Percentiles rank a stretch among this genome's conserved stretches.
phyloP scores from a whole-genome alignment of 176 grass and related monocot species.

The Leersia perrieri region DNA sequence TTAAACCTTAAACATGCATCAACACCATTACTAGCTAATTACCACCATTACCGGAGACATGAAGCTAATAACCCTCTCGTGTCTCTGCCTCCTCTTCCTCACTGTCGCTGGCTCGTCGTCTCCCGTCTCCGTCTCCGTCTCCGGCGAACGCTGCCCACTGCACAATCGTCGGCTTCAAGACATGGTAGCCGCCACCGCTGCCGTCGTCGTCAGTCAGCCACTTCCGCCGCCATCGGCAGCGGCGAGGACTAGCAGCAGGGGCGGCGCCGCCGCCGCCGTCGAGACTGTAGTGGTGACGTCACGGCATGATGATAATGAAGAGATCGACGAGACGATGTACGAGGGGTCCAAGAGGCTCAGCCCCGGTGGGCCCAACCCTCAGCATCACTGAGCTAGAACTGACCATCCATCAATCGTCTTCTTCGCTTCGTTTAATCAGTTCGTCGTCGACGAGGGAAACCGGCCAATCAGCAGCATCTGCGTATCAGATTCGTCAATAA shows the following conservation, averaged over 20 bases:
- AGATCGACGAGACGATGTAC: neutral
- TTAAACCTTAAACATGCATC: neutral
- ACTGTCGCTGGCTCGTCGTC: neutral
- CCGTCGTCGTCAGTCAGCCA: neutral
- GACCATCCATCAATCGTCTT: neutral
- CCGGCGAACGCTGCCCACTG: conserved; percentile 1
- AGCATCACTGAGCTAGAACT: conserved; percentile 58
- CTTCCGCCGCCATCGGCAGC: neutral
- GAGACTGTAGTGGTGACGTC: neutral
- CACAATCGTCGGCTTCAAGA: neutral
- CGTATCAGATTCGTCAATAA: neutral
- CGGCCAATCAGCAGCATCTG: neutral
- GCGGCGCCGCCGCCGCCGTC: neutral
- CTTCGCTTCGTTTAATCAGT: neutral
- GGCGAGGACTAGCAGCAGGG: neutral
- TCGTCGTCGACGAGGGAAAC: neutral
- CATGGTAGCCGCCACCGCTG: neutral
- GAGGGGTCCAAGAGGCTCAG: conserved; percentile 53
- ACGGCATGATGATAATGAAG: neutral
- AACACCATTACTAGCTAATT: neutral
- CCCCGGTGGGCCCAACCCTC: conserved; percentile 71
- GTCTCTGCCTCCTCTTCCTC: neutral
- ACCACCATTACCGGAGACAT: neutral
- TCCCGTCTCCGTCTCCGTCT: neutral
- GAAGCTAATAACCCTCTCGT: conserved; percentile 8